Evolutionary conservation across 2,329 filamentous ascomycete species (phyloP), one percentile per base, ranked within the genome.

Genomic region (Paraconiothyrium sp.): DNA sequence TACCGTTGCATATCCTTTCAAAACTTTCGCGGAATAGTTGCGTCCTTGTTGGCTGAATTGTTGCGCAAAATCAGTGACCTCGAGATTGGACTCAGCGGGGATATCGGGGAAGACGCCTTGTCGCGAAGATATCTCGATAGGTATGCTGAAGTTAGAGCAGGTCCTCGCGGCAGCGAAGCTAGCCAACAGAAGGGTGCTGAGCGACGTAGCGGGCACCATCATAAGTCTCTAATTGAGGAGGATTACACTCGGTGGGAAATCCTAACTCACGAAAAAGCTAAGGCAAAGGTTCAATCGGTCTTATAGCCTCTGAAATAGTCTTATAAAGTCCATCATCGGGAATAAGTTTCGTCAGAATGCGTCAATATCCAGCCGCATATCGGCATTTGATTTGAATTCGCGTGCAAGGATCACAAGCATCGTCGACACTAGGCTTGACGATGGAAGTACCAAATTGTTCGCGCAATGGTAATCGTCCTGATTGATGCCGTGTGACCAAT

Each of bases 61-160:
- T 57, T 88, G 76, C 34, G 84, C 75, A 66, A 90, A 86, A 63
- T 85, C 81, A 13, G 85, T 85, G 1, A 85, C 84, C 2, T 90
- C 87, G 37, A 88, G 80, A 67, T 88, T 84, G 74, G 81, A 51
- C 76, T 72, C 58, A 7, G 85, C 81, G 0, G 82, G 70, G n/a
- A 81, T 66, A 13, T 86, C 59, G 61, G 84, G 76, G 72, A 89
- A 89, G 6, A 84, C 72, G 0, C 77, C 84, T 60, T 89, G 88
- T 27, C 84, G 79, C 0, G 87, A 81, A 1, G 81, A 81, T 52
- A 90, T 83, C 3, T 80, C 76, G 14, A 90, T 80, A 1, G 86
- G 84, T 5, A 91, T 81, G 1, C 82, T 86, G 35, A 89, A 69
- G 62, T 89, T 84, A 39, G 76, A 76, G 65, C 84, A 85, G 47